Percentiles rank a stretch among this genome's conserved stretches.
Evolutionary conservation across 495 filamentous ascomycete genomes (phyloP).

Genomic region (Tetracladium setigerum): DNA sequence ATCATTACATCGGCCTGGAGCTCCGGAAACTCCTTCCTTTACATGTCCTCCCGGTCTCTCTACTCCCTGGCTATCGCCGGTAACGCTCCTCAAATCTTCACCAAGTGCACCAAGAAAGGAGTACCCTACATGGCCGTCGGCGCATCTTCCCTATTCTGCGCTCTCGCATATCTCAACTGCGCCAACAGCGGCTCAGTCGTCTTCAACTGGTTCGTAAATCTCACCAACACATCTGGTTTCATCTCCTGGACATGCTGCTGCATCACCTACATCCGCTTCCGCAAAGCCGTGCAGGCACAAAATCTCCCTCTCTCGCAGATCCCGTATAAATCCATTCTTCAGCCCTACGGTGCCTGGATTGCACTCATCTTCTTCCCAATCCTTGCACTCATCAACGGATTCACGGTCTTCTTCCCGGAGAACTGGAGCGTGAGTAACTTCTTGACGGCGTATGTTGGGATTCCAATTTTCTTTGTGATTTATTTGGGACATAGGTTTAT

Average conservation of each 20-base stretch:
- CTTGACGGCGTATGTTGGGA: constrained; percentile 56
- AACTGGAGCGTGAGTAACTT: constrained; percentile 45
- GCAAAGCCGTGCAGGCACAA: constrained; percentile 42
- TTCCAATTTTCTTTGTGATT: constrained; percentile 48
- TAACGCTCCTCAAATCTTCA: constrained; percentile 41
- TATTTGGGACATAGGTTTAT: constrained; percentile 45
- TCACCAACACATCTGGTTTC: constrained; percentile 52
- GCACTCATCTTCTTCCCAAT: constrained; percentile 40
- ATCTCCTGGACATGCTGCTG: constrained; percentile 56
- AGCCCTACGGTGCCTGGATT: constrained; percentile 46
- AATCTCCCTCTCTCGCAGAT: constrained; percentile 35
- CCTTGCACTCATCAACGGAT: constrained; percentile 53
- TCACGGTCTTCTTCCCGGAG: constrained; percentile 52
- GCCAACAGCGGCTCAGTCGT: constrained; percentile 56
- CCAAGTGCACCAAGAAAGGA: constrained; percentile 38
- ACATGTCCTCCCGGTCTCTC: constrained; percentile 44
- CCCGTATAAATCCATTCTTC: constrained; percentile 42
- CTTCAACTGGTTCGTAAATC: constrained; percentile 60
- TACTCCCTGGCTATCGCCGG: constrained; percentile 47
- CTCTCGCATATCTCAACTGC: constrained; percentile 76
- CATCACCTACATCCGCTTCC: constrained; percentile 54
- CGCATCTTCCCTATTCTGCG: constrained; percentile 50
- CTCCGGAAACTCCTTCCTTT: constrained; percentile 55
- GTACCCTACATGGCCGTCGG: constrained; percentile 58
- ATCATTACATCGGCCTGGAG: constrained; percentile 55